Evolutionary conservation across 768 basidiomycete species (phyloP), one percentile per base, ranked within the genome.

Genomic region (Tremella yokohamensis): DNA sequence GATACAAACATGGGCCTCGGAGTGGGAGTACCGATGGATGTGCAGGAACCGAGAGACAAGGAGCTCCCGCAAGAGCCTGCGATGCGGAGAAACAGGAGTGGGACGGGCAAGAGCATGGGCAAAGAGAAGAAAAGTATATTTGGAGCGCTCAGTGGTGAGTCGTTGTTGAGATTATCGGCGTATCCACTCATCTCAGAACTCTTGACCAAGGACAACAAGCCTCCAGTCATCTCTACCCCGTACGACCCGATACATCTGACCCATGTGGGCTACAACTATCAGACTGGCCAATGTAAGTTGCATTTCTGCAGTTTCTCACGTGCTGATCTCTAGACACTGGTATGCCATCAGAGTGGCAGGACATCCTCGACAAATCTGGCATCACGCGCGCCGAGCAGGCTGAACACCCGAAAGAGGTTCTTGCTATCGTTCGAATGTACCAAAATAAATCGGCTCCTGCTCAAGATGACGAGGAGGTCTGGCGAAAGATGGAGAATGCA

Each of bases 191-290:
- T 8, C 20, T 11, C 42, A 75, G 74, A 76, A 34, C 64, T 76
- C 9, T 48, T 76, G 48, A 71, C 66, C 34, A 75, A 56, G 11
- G 72, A 69, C 49, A 73, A 72, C 53, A 77, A 77, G 65, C 69
- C 75, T 51, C 70, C 77, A 19, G 91, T 94, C 78, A 98, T 99
- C 81, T 91, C 89, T 75, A 93, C 92, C 0, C 96, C 96, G 0
- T 98, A 94, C 76, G 96, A 99, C 78, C 96, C 96, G 29, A 94
- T 98, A 39, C 94, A 98, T 80, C 87, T 99, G 70, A 98, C 96
- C 2, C 96, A 99, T 75, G 96, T 99, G 74, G 94, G 94, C 59
- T 98, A 97, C 84, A 97, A 99, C 78, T 89, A 90, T 6, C 94
- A 90, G 56, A 98, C 94, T 0, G 96, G 96, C 58, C 94, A 99